Evolutionary conservation across 345 rosid species (phyloP), one percentile per base, ranked within the genome.

Genomic region (Euclidium syriacum): DNA sequence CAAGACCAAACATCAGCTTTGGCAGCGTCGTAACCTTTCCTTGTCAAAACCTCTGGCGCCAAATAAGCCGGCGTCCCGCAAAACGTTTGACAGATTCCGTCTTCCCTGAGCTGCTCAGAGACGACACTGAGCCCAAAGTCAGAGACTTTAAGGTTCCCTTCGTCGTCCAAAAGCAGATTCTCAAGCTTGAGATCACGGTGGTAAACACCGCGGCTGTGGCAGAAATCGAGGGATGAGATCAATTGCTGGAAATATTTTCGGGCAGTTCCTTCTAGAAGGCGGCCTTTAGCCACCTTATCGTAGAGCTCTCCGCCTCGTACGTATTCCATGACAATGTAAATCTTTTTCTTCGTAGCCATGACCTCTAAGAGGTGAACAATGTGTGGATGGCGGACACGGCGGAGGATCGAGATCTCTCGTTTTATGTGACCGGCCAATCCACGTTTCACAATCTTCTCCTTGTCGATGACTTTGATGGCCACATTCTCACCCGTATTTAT

Each of bases 1-100:
- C 96, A 87, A 0, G 98, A 85, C 98, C 98, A 89, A 5, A 89
- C 80, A 53, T 92, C 98, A 4, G 85, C 90, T 77, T 89, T 92
- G 5, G 94, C 88, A 2, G 88, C 98, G 17, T 92, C 95, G 38
- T 92, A 92, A 0, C 98, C 98, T 51, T 65, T 84, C 73, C 85
- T 52, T 5, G 79, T 73, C 60, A 91, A 61, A 12, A 91, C 95
- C 83, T 91, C 98, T 6, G 98, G 96, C 3, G 98, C 90, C 9
- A 85, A 75, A 55, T 82, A 85, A 25, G 87, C 85, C 0, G 90
- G 90, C 11, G 90, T 85, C 41, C 98, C 98, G 7, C 96, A 91
- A 47, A 85, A 85, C 6, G 98, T 91, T 17, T 88, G 83, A 23
- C 87, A 87, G 50, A 80, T 67, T 9, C 87, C 83, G 16, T 75